These are phyloP conservation scores for Alternaria angustiovoidea DNA, from an alignment of 2,329 filamentous ascomycete genomes.

Conservation along the genomic window DNA sequence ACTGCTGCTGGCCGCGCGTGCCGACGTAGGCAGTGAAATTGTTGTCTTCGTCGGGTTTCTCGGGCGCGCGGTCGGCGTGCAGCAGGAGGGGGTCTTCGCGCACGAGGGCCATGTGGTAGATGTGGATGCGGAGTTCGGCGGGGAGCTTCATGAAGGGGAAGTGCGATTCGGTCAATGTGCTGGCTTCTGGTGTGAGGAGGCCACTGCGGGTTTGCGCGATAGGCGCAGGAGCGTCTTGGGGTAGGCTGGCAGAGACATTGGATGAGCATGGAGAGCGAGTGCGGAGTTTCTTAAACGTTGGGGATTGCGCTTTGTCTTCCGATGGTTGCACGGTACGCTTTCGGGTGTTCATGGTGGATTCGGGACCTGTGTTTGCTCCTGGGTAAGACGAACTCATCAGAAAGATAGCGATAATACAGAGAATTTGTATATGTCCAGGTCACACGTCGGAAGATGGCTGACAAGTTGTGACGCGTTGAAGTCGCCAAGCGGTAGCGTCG, in stretches of 20 bases:
- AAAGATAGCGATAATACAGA: neutral
- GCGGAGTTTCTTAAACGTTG: slow-evolving; percentile 14
- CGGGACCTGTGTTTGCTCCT: neutral
- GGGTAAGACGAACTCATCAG: neutral
- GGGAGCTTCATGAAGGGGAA: slow-evolving; percentile 56
- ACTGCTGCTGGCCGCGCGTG: too few relatives aligned
- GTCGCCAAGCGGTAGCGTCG: neutral
- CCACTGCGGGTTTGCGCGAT: slow-evolving; percentile 14
- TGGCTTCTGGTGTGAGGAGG: slow-evolving; percentile 34
- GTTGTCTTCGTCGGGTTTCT: neutral
- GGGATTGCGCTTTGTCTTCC: slow-evolving; percentile 6
- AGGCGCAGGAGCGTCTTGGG: neutral
- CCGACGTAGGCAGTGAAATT: too few relatives aligned
- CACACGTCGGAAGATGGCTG: neutral
- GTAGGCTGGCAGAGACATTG: neutral
- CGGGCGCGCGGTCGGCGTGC: slow-evolving; percentile 28
- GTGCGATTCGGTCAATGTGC: slow-evolving; percentile 26
- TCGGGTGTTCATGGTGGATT: slow-evolving; percentile 18
- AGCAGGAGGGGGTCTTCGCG: slow-evolving; percentile 42
- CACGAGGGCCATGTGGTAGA: slow-evolving; percentile 53
- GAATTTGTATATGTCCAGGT: neutral
- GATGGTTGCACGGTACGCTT: neutral
- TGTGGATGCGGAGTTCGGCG: slow-evolving; percentile 56
- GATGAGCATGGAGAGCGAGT: slow-evolving; percentile 4
- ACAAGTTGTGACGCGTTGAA: slow-evolving; percentile 1